Percentiles rank a stretch among this genome's conserved stretches.
Conservation (phyloP, 2,329 filamentous ascomycete species). For the Alternaria atra region DNA sequence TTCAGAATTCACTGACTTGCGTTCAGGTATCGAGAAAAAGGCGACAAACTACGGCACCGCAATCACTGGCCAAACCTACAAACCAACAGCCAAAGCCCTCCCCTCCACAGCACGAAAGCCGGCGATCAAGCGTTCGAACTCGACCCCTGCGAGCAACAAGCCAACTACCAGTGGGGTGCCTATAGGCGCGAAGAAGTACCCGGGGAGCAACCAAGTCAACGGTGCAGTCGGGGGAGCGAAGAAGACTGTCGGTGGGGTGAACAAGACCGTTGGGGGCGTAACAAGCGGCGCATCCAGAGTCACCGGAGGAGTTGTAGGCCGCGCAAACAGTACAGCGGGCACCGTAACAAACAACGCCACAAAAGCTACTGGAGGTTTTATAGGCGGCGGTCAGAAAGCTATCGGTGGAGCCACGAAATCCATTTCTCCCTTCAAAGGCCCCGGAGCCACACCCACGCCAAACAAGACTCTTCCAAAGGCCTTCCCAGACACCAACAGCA, state of each 20-base stretch:
- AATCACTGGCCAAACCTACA: constrained; percentile 43
- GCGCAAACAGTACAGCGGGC: constrained; percentile 23
- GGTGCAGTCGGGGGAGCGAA: constrained; percentile 22
- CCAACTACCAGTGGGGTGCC: constrained; percentile 27
- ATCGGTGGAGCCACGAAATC: constrained; percentile 15
- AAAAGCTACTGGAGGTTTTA: constrained; percentile 8
- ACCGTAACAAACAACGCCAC: constrained; percentile 13
- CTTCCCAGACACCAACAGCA: constrained; percentile 14
- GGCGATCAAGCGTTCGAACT: constrained; percentile 44
- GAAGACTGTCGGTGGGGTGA: constrained; percentile 32
- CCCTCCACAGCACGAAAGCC: constrained; percentile 44
- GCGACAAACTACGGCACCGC: constrained; percentile 40
- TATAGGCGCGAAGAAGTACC: constrained; percentile 43
- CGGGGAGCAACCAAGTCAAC: constrained; percentile 28
- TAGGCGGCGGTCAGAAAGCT: constrained; percentile 25
- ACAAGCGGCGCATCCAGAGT: constrained; percentile 17
- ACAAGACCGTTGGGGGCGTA: constrained; percentile 23
- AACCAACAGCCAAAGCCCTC: constrained; percentile 38
- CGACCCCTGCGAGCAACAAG: constrained; percentile 39
- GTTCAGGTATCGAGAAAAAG: constrained; percentile 43
- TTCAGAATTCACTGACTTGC: neutral
- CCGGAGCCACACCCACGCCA: constrained; percentile 2
- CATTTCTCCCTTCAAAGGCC: constrained; percentile 17
- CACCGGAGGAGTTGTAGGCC: constrained; percentile 15
- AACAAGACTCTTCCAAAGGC: constrained; percentile 20